Evolutionary conservation across 2,329 filamentous ascomycete genomes (phyloP).

Genomic region (Apiospora sp.): DNA sequence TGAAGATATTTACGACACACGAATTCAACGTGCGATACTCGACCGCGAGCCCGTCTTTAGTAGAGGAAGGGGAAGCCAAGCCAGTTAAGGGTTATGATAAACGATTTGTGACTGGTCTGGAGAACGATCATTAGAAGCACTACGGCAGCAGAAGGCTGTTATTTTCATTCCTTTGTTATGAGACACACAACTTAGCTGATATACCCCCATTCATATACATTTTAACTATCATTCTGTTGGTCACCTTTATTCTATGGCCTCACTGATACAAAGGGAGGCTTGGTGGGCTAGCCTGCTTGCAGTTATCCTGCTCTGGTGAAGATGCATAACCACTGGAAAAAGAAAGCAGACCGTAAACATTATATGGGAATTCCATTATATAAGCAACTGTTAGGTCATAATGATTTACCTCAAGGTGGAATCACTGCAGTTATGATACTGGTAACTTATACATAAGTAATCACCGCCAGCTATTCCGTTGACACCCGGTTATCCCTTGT

Average conservation of each 20-base stretch:
- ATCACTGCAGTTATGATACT: background rate
- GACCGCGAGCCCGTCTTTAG: background rate
- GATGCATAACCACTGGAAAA: background rate
- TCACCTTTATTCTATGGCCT: background rate
- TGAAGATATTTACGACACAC: slow-evolving; percentile 21
- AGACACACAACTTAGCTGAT: slow-evolving; percentile 3
- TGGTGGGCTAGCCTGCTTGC: background rate
- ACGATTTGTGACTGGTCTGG: slow-evolving; percentile 5
- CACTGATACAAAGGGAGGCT: background rate
- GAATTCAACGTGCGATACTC: slow-evolving; percentile 24
- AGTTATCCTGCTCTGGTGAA: no score
- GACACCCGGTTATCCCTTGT: background rate
- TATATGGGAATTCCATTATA: background rate
- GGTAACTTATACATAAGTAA: background rate
- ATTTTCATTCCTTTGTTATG: slow-evolving; percentile 1
- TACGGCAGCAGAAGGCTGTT: background rate
- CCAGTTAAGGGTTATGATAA: slow-evolving; percentile 13
- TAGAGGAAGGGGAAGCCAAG: background rate
- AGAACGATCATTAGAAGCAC: background rate
- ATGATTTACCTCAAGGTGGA: background rate
- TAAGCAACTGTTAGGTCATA: no score
- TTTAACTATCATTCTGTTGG: no score
- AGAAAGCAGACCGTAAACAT: background rate
- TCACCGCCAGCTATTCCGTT: background rate
- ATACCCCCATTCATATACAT: slow-evolving; percentile 5